Conservation (phyloP, 331 rosid species). For the Saraca asoca region DNA sequence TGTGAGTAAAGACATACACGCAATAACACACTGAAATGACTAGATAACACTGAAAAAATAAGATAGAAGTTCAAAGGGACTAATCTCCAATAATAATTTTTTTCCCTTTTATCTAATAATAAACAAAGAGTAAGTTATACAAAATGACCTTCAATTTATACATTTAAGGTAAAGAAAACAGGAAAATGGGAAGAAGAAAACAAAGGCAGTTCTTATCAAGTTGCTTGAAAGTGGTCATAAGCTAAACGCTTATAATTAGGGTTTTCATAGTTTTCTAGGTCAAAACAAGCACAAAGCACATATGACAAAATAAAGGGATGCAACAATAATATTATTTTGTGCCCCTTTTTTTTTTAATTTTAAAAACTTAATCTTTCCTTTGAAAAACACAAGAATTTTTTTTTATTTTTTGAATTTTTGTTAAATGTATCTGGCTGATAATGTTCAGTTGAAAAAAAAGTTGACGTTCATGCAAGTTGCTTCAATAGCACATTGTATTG, state of each 20-base stretch:
- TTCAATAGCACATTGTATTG: neutral
- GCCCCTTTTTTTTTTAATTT: too few relatives aligned
- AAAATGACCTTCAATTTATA: neutral
- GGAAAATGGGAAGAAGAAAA: neutral
- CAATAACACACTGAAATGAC: neutral
- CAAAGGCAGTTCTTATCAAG: neutral
- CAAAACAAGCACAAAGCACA: neutral
- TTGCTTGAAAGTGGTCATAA: neutral
- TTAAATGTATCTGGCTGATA: too few relatives aligned
- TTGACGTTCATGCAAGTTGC: neutral
- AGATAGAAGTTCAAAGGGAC: neutral
- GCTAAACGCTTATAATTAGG: too few relatives aligned
- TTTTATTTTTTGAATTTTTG: too few relatives aligned
- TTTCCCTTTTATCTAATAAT: neutral
- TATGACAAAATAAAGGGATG: neutral
- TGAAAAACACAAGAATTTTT: too few relatives aligned
- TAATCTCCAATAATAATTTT: neutral
- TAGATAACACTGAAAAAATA: neutral
- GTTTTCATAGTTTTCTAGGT: neutral
- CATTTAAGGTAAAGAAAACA: neutral
- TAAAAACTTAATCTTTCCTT: too few relatives aligned
- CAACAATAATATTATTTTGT: too few relatives aligned
- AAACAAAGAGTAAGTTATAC: neutral
- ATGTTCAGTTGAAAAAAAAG: too few relatives aligned
- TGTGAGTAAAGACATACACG: neutral